A percentile compares a stretch with the other conserved stretches of the same genome.
These are phyloP conservation scores for Endoconidiophora laricicola DNA, from an alignment of 2,329 filamentous ascomycete genomes.

Conservation along the genomic window DNA sequence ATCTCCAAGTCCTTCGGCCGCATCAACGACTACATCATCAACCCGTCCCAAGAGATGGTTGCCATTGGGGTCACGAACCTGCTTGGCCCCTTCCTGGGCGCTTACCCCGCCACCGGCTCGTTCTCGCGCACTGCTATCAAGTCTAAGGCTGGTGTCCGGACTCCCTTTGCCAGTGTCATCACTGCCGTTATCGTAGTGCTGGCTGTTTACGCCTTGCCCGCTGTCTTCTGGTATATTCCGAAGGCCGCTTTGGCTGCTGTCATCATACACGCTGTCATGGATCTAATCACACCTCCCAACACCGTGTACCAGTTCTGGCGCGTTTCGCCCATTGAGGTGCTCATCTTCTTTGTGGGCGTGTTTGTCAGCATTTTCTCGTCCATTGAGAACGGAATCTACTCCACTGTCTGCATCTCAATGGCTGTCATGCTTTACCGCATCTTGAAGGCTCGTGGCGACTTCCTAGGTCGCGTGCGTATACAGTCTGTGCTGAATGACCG, in stretches of 20 bases:
- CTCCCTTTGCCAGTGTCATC: constrained; percentile 77
- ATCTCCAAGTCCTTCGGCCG: constrained; percentile 94
- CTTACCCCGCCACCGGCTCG: constrained; percentile 82
- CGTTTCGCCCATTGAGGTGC: constrained; percentile 73
- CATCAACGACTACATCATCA: constrained; percentile 89
- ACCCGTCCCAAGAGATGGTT: constrained; percentile 90
- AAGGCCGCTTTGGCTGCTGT: constrained; percentile 65
- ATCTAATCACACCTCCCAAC: constrained; percentile 80
- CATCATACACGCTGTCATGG: constrained; percentile 90
- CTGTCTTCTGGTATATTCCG: constrained; percentile 89
- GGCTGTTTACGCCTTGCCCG: constrained; percentile 74
- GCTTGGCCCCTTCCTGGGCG: constrained; percentile 70
- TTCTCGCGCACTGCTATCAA: constrained; percentile 96
- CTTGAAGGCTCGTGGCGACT: constrained; percentile 60
- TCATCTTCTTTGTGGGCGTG: constrained; percentile 89
- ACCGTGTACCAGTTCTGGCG: constrained; percentile 92
- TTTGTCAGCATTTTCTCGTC: constrained; percentile 72
- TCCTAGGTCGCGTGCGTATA: constrained; percentile 64
- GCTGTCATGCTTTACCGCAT: constrained; percentile 61
- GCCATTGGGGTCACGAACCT: constrained; percentile 85
- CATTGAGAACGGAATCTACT: constrained; percentile 84
- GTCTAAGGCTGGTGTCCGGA: constrained; percentile 87
- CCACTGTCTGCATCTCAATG: constrained; percentile 53
- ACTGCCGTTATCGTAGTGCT: constrained; percentile 74
- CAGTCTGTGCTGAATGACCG: constrained; percentile 72